Evolutionary conservation across 495 filamentous ascomycete species (phyloP), one percentile per base, ranked within the genome.

Genomic region (Sordaria brevicollis): DNA sequence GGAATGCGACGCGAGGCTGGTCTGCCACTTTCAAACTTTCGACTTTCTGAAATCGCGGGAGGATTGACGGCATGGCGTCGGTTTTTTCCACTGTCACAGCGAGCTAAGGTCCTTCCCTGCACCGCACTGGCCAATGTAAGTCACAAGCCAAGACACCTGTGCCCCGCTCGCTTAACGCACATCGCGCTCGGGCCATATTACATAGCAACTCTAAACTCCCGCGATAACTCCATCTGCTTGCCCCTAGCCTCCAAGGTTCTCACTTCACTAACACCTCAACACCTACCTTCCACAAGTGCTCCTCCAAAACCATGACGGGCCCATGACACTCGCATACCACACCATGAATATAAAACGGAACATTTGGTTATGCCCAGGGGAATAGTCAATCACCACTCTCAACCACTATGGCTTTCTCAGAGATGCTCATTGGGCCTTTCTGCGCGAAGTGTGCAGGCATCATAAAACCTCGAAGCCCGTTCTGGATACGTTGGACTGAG

Each of bases 1-100:
- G 35, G 38, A 65, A 57, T 65, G 43, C 67, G 43, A 65, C 67
- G 67, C 67, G 67, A 69, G 67, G 43, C 67, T 69, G 67, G 9
- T 33, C 49, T 57, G 49, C 49, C 49, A 57, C 49, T 57, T 57
- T 19, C 49, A 25, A 57, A 57, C 49, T 62, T 57, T 62, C 25
- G 25, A 62, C 49, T 62, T 57, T 31, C 49, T 62, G 49, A 62
- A 62, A 62, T 62, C 49, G 49, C 25, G 49, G 19, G 25, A 31
- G 49, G 49, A 62, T 62, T 31, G 49, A 62, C 49, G 49, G 25
- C 49, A 62, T 62, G 49, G 49, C 49, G 49, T 62, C 25, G 49
- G 49, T 62, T 62, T 62, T 62, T 62, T 62, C 49, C 25, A 62
- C 49, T 31, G 49, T 31, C 49, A 62, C 49, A 62, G 49, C 15